phyloP scores from a whole-genome alignment of 169 alveolate species.

The Plasmodium vivax region DNA sequence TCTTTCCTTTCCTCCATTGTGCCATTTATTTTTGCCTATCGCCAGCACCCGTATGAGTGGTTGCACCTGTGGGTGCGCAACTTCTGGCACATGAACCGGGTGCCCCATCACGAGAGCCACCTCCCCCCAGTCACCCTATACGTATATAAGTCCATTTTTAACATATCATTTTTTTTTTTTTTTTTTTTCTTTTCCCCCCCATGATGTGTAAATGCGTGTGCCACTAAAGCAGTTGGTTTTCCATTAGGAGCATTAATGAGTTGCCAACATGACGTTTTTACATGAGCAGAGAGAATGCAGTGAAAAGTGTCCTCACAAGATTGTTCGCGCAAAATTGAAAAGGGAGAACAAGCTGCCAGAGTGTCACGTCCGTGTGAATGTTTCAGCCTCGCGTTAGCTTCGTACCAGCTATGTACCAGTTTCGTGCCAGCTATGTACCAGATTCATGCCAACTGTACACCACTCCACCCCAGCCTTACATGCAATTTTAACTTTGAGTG shows the following conservation, averaged over 20 bases:
- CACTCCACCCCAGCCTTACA: not conserved
- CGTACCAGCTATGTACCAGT: no score
- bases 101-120: not conserved
- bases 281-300: conserved; percentile 5
- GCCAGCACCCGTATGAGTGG: not conserved
- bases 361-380: not conserved
- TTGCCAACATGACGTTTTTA: conserved; percentile 33
- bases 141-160: not conserved
- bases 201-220: not conserved
- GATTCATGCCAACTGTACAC: no score
- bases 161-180: conserved; percentile 38
- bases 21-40: not conserved
- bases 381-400: not conserved
- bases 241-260: conserved; percentile 76
- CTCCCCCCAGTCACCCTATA: not conserved
- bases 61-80: not conserved
- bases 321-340: not conserved
- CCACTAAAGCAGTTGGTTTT: conserved; percentile 75
- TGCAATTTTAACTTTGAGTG: not conserved
- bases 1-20: no score
- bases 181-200: conserved; percentile 22
- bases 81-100: not conserved
- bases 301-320: not conserved
- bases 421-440: no score
- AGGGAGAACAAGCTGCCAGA: not conserved